phyloP scores from a whole-genome alignment of 2,329 filamentous ascomycete genomes.

The Fusarium compactum region DNA sequence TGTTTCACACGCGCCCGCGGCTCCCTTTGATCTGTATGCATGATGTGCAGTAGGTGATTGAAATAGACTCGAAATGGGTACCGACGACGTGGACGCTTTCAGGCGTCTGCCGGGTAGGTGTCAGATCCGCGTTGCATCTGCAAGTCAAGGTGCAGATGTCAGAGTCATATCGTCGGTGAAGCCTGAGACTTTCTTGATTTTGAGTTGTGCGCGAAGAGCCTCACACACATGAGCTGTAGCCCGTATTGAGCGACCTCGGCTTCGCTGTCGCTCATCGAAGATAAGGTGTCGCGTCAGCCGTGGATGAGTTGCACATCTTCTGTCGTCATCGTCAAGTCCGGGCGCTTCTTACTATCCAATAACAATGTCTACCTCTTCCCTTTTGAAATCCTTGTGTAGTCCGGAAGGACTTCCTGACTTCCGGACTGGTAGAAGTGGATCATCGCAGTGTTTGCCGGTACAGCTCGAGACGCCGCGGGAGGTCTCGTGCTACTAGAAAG shows the following conservation, averaged over 20 bases:
- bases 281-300: slow-evolving; percentile 42
- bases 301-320: slow-evolving; percentile 39
- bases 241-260: slow-evolving; percentile 27
- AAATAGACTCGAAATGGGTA: slow-evolving; percentile 43
- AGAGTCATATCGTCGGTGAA: slow-evolving; percentile 47
- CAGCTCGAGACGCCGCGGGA: slow-evolving; percentile 28
- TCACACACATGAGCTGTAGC: slow-evolving; percentile 7
- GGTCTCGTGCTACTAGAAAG: slow-evolving; percentile 42
- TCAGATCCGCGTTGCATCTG: slow-evolving; percentile 43
- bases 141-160: slow-evolving; percentile 27
- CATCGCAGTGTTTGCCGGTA: slow-evolving; percentile 41
- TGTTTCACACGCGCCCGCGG: slow-evolving; percentile 39
- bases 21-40: slow-evolving; percentile 46
- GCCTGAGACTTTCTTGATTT: slow-evolving; percentile 36
- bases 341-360: slow-evolving; percentile 43
- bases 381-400: slow-evolving; percentile 32
- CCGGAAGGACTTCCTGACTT: slow-evolving; percentile 46
- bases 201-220: neutral
- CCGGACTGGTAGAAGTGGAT: slow-evolving; percentile 41
- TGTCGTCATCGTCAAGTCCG: slow-evolving; percentile 44
- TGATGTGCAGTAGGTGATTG: slow-evolving; percentile 48
- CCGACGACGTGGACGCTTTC: slow-evolving; percentile 47
- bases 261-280: slow-evolving; percentile 23
- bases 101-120: slow-evolving; percentile 41
- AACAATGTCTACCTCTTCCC: slow-evolving; percentile 15